phyloP scores from a whole-genome alignment of 2,329 filamentous ascomycete species.

The Raffaelea deltoideospora region DNA sequence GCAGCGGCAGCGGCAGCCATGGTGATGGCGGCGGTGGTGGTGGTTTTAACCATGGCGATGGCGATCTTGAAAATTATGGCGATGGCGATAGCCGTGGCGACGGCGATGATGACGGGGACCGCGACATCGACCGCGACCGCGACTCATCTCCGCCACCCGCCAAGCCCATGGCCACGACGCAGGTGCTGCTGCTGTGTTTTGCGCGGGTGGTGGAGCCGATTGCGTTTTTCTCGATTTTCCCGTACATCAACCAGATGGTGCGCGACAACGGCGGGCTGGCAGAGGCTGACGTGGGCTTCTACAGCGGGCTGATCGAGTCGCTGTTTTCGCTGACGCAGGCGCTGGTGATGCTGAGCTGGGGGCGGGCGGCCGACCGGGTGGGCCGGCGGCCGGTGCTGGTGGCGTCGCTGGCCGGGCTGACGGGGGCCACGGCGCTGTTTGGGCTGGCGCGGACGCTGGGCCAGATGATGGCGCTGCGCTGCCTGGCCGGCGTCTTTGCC shows the following conservation, averaged over 20 bases:
- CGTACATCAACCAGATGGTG: conserved; percentile 68
- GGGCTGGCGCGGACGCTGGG: conserved; percentile 50
- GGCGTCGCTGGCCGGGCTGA: conserved; percentile 48
- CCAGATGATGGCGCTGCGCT: conserved; percentile 63
- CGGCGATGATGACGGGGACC: no score
- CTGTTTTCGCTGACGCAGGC: conserved; percentile 65
- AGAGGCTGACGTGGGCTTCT: conserved; percentile 61
- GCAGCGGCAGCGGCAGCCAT: conserved; percentile 1
- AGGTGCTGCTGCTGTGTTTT: conserved; percentile 60
- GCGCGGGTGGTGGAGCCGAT: conserved; percentile 59
- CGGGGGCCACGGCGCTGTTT: conserved; percentile 47
- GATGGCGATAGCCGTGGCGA: no score
- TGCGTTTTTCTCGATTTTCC: conserved; percentile 73
- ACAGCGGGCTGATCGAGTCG: conserved; percentile 59
- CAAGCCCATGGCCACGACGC: conserved; percentile 43
- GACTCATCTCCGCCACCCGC: no score
- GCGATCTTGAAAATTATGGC: no score
- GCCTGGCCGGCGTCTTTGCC: conserved; percentile 56
- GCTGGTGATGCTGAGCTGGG: conserved; percentile 64
- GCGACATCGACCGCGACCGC: no score
- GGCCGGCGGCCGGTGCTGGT: conserved; percentile 29
- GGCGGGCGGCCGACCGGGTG: conserved; percentile 44
- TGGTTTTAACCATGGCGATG: no score
- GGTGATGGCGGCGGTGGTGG: conserved; percentile 17
- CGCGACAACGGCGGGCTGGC: conserved; percentile 45